These are phyloP conservation scores for Flaveria robusta DNA, from an alignment of 129 eudicot species.

Conservation along the genomic window DNA sequence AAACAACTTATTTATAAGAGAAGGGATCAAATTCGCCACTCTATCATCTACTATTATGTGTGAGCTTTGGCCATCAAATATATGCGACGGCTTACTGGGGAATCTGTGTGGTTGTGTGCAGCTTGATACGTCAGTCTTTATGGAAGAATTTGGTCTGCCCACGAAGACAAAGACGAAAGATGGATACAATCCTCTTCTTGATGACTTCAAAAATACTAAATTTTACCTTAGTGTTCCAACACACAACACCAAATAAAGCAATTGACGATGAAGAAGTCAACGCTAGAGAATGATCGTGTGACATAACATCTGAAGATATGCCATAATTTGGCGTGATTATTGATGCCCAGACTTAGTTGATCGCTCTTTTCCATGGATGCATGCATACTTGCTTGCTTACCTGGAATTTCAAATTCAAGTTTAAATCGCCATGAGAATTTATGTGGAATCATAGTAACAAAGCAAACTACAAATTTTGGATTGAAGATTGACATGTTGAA, in stretches of 20 bases:
- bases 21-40: neutral
- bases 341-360: constrained; percentile 2
- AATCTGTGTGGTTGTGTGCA: constrained; percentile 27
- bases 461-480: too few species aligned
- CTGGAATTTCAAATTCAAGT: neutral
- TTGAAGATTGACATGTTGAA: too few species aligned
- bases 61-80: neutral
- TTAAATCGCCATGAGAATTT: too few species aligned
- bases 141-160: constrained; percentile 98
- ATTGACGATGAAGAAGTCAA: neutral
- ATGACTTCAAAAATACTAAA: constrained; percentile 93
- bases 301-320: constrained; percentile 3
- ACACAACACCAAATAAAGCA: constrained; percentile 70
- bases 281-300: too few species aligned
- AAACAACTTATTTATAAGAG: too few species aligned
- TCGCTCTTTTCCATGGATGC: too few species aligned
- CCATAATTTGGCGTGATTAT: neutral
- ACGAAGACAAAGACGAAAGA: constrained; percentile 88
- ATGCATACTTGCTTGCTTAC: neutral
- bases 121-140: constrained; percentile 93
- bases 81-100: neutral
- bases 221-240: constrained; percentile 92
- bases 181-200: constrained; percentile 94
- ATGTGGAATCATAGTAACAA: too few species aligned
- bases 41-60: neutral